Evolutionary conservation across 306 rosid species (phyloP), one percentile per base, ranked within the genome.

Genomic region (Cucumis hystrix): DNA sequence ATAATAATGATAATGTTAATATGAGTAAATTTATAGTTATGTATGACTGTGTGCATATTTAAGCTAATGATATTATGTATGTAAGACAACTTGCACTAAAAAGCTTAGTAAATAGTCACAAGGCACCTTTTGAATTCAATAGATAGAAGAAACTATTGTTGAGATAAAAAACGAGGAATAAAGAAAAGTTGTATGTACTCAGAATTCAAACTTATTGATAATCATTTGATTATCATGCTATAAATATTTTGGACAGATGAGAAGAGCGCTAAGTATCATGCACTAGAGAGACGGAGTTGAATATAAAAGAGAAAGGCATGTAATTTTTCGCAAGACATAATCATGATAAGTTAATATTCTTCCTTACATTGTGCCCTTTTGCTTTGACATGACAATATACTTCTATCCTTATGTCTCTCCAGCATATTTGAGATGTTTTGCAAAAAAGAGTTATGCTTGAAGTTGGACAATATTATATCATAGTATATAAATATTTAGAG

Each of bases 231-330:
- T n/a, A n/a, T n/a, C n/a, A n/a, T n/a, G n/a, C n/a, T n/a, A n/a
- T n/a, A n/a, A n/a, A 18, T 76, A 55, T 65, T 47, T 72, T 68
- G 81, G 64, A 82, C 97, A 95, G 99, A 96, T 95, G 75, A 90
- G 99, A 85, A 90, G 97, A 85, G 99, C 99, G 70, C 97, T 95
- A 55, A 77, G 92, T 78, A 88, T 91, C 69, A 95, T 95, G 99
- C 99, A 95, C 85, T 97, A 92, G 86, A 89, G 97, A 82, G 99
- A 95, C 10, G 99, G 92, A 89, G 92, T 95, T n/a, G 97, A 95
- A 78, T 95, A 95, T 86, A 95, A 92, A 85, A 85, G 99, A 80
- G 99, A 92, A 75, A 89, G 93, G 75, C 95, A 96, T 40, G 83
- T 90, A 74, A 81, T 95, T 83, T 82, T 56, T 51, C 88, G 99